Conservation (phyloP, 257 asterid genomes). For the Jacaranda copaia region DNA sequence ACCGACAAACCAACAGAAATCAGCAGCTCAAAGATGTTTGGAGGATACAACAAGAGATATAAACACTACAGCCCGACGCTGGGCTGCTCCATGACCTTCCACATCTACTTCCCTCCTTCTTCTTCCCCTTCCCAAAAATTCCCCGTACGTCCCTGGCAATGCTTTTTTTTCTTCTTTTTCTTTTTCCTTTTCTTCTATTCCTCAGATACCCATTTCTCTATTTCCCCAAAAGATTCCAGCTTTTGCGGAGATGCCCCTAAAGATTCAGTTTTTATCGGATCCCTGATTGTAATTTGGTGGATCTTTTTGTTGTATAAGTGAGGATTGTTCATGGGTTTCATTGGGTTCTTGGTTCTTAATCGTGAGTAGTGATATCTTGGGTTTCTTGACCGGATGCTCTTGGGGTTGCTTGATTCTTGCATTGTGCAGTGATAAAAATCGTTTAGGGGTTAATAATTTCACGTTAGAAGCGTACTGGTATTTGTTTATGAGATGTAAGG, state of each 20-base stretch:
- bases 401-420: slow-evolving; percentile 4
- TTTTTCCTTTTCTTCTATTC: not conserved
- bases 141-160: slow-evolving; percentile 55
- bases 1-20: slow-evolving; percentile 74
- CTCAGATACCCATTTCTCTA: slow-evolving; percentile 3
- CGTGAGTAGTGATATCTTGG: not conserved
- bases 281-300: slow-evolving; percentile 20
- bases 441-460: not conserved
- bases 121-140: slow-evolving; percentile 70
- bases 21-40: slow-evolving; percentile 93
- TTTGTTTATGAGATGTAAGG: not conserved
- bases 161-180: not conserved
- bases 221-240: not conserved
- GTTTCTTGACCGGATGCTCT: not conserved
- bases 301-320: not conserved
- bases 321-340: not conserved
- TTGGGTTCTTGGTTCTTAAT: slow-evolving; percentile 9
- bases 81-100: slow-evolving; percentile 91
- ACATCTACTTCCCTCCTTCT: slow-evolving; percentile 88
- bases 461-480: not conserved
- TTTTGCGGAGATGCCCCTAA: not conserved
- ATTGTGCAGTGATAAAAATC: not conserved
- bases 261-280: slow-evolving; percentile 20
- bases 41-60: slow-evolving; percentile 92
- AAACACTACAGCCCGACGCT: slow-evolving; percentile 83